phyloP scores from a whole-genome alignment of 2,329 filamentous ascomycete species.

The Colletotrichum costaricense region DNA sequence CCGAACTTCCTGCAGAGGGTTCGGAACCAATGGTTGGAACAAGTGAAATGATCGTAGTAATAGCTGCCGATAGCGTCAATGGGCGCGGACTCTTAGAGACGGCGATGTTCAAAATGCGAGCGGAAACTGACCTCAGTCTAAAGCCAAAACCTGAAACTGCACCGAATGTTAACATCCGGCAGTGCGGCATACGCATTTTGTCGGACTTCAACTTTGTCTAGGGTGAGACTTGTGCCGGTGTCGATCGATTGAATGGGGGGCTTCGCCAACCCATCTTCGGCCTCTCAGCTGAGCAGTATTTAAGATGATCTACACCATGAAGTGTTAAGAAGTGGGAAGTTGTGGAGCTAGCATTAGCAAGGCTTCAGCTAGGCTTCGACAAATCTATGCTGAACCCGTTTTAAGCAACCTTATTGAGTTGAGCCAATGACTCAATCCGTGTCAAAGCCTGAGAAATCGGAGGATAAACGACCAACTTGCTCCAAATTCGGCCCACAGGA shows the following conservation, averaged over 20 bases:
- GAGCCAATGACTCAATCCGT: neutral
- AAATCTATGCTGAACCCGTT: neutral
- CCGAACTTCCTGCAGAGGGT: no score
- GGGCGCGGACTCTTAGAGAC: no score
- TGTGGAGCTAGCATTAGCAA: neutral
- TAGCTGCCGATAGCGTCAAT: no score
- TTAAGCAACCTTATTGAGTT: neutral
- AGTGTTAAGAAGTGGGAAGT: neutral
- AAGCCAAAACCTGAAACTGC: neutral
- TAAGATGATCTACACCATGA: neutral
- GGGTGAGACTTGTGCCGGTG: neutral
- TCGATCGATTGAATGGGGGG: neutral
- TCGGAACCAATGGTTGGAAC: no score
- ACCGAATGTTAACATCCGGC: neutral
- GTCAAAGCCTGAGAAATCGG: neutral
- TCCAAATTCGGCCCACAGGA: neutral
- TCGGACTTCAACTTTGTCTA: neutral
- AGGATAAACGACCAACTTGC: neutral
- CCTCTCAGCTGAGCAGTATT: neutral
- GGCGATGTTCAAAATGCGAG: neutral
- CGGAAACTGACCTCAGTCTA: neutral
- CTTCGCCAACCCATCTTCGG: neutral
- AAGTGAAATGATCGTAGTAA: no score
- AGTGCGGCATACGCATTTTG: neutral
- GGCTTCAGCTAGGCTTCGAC: neutral